Percentiles rank a stretch among this genome's conserved stretches.
Conservation (phyloP, 768 basidiomycete species). For the Pleurotus ostreatus region DNA sequence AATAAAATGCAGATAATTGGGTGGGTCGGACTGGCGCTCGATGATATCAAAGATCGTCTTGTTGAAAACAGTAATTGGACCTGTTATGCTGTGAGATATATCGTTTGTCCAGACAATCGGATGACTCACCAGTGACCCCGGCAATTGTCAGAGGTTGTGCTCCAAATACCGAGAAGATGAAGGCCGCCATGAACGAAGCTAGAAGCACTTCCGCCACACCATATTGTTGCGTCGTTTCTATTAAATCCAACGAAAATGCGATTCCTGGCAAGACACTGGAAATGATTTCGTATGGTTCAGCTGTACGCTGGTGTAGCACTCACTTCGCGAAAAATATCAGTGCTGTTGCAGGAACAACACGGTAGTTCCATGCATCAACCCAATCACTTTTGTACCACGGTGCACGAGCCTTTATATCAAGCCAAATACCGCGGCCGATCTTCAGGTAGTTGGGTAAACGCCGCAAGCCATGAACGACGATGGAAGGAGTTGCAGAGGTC, state of each 20-base stretch:
- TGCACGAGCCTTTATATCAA: slow-evolving; percentile 64
- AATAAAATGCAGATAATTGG: slow-evolving; percentile 79
- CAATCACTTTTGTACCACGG: slow-evolving; percentile 88
- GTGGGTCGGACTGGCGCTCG: slow-evolving; percentile 48
- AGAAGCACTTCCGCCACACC: slow-evolving; percentile 85
- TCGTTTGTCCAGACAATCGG: not conserved
- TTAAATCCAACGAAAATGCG: slow-evolving; percentile 88
- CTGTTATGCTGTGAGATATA: slow-evolving; percentile 27
- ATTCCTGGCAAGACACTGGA: slow-evolving; percentile 81
- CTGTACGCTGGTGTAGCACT: slow-evolving; percentile 16
- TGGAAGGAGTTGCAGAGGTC: not conserved
- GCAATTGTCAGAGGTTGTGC: slow-evolving; percentile 91
- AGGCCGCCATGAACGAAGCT: slow-evolving; percentile 85
- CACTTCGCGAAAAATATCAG: slow-evolving; percentile 86
- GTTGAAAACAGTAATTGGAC: slow-evolving; percentile 91
- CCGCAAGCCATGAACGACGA: not conserved
- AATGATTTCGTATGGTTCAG: not conserved
- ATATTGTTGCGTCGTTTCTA: slow-evolving; percentile 87
- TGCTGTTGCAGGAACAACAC: slow-evolving; percentile 82
- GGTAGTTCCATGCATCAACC: slow-evolving; percentile 89
- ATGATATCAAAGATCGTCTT: slow-evolving; percentile 84
- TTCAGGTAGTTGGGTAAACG: slow-evolving; percentile 12
- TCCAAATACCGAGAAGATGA: slow-evolving; percentile 81
- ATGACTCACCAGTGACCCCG: slow-evolving; percentile 71
- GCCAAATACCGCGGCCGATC: slow-evolving; percentile 58